Evolutionary conservation across 495 filamentous ascomycete genomes (phyloP).

Genomic region (Lepidopterella palustris): DNA sequence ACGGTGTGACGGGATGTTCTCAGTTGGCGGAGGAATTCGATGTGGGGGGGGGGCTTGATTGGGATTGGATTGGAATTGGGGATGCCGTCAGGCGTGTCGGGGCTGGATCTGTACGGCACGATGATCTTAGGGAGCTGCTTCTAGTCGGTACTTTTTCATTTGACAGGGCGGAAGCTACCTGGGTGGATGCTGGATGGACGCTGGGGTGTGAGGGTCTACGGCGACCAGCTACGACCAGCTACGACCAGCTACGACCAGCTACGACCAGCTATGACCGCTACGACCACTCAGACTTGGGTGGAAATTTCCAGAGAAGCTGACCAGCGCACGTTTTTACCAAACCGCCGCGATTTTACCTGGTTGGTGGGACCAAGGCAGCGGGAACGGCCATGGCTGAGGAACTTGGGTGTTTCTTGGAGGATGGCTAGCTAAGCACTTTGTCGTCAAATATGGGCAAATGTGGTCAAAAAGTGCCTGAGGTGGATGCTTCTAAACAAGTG

Average conservation of each 20-base stretch:
- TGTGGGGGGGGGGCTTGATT: not conserved
- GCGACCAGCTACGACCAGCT: not conserved
- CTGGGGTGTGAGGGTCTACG: too few relatives aligned
- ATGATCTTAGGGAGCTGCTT: not conserved
- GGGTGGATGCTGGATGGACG: too few relatives aligned
- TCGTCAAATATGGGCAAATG: too few relatives aligned
- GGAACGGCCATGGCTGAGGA: not conserved
- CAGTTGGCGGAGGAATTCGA: too few relatives aligned
- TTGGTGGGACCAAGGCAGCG: not conserved
- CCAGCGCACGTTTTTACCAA: not conserved
- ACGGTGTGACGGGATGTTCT: too few relatives aligned
- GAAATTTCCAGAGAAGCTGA: not conserved
- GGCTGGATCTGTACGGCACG: constrained; percentile 2
- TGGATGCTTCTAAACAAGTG: too few relatives aligned
- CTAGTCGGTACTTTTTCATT: not conserved
- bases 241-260: too few relatives aligned
- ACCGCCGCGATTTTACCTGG: not conserved
- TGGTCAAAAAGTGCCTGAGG: too few relatives aligned
- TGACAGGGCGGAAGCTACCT: not conserved
- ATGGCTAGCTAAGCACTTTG: too few relatives aligned
- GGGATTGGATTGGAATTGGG: constrained; percentile 2
- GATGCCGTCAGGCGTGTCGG: not conserved
- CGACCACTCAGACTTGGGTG: not conserved
- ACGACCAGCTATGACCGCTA: too few relatives aligned
- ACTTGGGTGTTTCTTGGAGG: too few relatives aligned